Conservation (phyloP, 208 protist genomes). For the Acanthamoeba culbertsoni region DNA sequence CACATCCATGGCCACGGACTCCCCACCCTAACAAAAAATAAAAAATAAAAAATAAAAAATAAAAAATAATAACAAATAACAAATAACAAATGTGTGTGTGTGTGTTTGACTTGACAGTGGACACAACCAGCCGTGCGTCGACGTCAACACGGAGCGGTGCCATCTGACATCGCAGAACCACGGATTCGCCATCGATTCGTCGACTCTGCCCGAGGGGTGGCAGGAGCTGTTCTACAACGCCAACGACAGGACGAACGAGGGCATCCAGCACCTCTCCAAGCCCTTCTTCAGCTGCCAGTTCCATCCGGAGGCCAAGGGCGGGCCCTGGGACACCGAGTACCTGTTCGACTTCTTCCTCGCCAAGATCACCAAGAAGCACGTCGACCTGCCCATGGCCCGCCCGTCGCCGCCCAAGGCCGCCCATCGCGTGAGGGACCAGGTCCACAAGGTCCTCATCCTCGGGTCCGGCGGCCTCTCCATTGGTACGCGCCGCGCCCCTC, state of each 20-base stretch:
- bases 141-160: conserved; percentile 84
- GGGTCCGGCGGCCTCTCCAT: conserved; percentile 74
- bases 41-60: no score
- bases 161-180: conserved; percentile 95
- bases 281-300: conserved; percentile 98
- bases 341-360: conserved; percentile 96
- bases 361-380: conserved; percentile 49
- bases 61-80: no score
- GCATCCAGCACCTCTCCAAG: conserved; percentile 92
- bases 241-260: conserved; percentile 97
- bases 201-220: conserved; percentile 92
- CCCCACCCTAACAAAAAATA: no score
- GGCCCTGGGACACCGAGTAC: conserved; percentile 97
- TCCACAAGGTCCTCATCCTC: conserved; percentile 80
- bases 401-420: not conserved
- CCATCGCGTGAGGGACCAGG: not conserved
- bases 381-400: conserved; percentile 40
- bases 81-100: not conserved
- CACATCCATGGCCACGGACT: no score
- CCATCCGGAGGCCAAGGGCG: conserved; percentile 95
- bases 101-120: conserved; percentile 81
- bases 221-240: conserved; percentile 95
- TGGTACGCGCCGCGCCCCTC: not conserved
- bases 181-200: conserved; percentile 96
- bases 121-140: conserved; percentile 96